Evolutionary conservation across 768 basidiomycete species (phyloP).

Genomic region (Suillus lakei): DNA sequence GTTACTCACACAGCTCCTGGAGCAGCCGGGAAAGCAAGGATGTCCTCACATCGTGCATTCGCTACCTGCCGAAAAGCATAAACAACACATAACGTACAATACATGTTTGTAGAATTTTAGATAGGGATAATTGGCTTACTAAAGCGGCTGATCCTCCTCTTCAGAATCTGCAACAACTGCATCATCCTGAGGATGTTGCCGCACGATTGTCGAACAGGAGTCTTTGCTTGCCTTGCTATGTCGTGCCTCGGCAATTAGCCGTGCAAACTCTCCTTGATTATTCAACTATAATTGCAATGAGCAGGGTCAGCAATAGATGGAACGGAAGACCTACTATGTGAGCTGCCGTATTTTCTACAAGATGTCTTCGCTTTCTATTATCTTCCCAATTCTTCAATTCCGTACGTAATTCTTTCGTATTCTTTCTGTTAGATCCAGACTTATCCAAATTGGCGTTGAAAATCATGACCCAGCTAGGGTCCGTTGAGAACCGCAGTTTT

Average conservation of each 20-base stretch:
- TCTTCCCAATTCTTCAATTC: slow-evolving; percentile 68
- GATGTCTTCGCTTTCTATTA: slow-evolving; percentile 40
- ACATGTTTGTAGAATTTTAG: not conserved
- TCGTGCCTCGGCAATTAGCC: slow-evolving; percentile 40
- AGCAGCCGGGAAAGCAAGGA: not conserved
- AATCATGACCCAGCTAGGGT: slow-evolving; percentile 65
- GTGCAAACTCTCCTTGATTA: slow-evolving; percentile 39
- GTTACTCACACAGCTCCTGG: not conserved
- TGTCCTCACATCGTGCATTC: not conserved
- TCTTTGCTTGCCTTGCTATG: slow-evolving; percentile 35
- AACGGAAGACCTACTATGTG: slow-evolving; percentile 42
- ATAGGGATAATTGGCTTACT: not conserved
- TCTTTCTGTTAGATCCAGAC: slow-evolving; percentile 47
- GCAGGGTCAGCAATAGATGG: not conserved
- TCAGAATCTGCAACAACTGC: slow-evolving; percentile 43
- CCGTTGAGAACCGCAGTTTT: slow-evolving; percentile 2
- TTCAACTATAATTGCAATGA: slow-evolving; percentile 16
- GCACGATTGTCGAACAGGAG: not conserved
- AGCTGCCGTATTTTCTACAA: slow-evolving; percentile 42
- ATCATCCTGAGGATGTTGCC: slow-evolving; percentile 1
- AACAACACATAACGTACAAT: not conserved
- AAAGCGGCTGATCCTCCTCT: slow-evolving; percentile 27
- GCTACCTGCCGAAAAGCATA: not conserved
- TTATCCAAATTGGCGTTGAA: slow-evolving; percentile 77
- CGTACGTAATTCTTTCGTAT: slow-evolving; percentile 47